Evolutionary conservation across 2,329 filamentous ascomycete species (phyloP), one percentile per base, ranked within the genome.

Genomic region (Emergomyces pasteurianus): DNA sequence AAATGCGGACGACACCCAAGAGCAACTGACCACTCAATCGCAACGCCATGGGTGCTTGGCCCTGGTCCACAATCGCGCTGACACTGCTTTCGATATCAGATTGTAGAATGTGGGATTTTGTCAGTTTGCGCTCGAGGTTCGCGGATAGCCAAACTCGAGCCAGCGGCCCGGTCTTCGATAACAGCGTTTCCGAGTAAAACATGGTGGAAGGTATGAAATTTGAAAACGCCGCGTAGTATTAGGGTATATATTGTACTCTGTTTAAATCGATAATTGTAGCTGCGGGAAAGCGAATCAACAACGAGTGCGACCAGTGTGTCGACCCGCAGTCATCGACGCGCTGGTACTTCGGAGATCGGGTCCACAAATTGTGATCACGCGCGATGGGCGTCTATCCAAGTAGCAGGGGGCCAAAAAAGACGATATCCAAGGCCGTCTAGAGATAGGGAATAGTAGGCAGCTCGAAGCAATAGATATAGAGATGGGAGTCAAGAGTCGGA

Each of bases 111-210:
- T 96, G 91, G 65, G 90, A 91, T 78, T 99, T 99, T 68, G 92
- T 95, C 63, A 99, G 86, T 79, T 97, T 99, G 81, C 92, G 91
- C 83, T 97, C 94, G 66, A 97, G 82, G 77, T 97, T 99, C 79
- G 94, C 91, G 38, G 94, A 96, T 64, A 97, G 84, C 94, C 94
- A 99, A 78, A 97, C 92, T 72, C 91, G 90, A 77, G 94, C 94
- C 81, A 99, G 79, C 71, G 94, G 92, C 80, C 94, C 94, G 69
- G 90, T 96, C 86, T 96, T 96, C 74, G 92, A 91, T 69, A 99
- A 84, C 62, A 99, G 84, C 60, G 90, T 91, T 80, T 96, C 91
- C 59, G 94, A 96, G 76, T 96, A 97, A 78, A 99, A 99, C 94
- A 99, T 99, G 69, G 64, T 70, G 69, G 69, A 61, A 58, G 40